phyloP scores from a whole-genome alignment of 2,329 filamentous ascomycete genomes.

The Pyricularia pennisetigena region DNA sequence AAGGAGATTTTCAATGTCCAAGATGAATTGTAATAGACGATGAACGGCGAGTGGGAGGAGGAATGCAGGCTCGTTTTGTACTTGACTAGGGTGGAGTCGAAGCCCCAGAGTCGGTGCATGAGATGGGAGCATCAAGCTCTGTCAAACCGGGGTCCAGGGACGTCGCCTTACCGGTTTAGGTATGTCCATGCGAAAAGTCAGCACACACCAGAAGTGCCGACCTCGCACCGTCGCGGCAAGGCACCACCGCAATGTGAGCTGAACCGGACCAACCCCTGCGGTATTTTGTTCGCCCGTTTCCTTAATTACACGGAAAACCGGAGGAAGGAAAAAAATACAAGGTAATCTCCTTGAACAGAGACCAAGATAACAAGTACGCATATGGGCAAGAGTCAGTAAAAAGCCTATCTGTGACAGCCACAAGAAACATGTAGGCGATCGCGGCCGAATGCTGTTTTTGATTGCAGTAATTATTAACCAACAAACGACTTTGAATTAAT shows the following conservation, averaged over 20 bases:
- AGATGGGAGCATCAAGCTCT: not conserved
- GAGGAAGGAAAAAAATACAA: not conserved
- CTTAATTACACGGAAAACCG: not conserved
- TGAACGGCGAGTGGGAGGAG: not conserved
- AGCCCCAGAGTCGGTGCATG: not conserved
- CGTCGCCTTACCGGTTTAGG: slow-evolving; percentile 4
- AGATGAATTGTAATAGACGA: not conserved
- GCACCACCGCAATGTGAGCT: not conserved
- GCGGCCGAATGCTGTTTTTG: not conserved
- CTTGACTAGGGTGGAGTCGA: not conserved
- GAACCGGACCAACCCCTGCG: not conserved
- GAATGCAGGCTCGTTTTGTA: not conserved
- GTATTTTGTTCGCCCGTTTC: not conserved
- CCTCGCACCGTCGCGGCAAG: not conserved
- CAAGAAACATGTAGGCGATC: not conserved
- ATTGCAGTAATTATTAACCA: not conserved
- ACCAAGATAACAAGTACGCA: not conserved
- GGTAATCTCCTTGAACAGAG: not conserved
- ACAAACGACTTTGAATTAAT: not conserved
- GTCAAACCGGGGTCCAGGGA: not conserved
- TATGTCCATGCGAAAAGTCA: slow-evolving; percentile 1
- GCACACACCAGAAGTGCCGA: not conserved
- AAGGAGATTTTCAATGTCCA: not conserved
- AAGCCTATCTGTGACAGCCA: not conserved
- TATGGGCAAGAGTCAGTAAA: not conserved